phyloP scores from a whole-genome alignment of 306 rosid species.

The Herpetospermum pedunculosum region DNA sequence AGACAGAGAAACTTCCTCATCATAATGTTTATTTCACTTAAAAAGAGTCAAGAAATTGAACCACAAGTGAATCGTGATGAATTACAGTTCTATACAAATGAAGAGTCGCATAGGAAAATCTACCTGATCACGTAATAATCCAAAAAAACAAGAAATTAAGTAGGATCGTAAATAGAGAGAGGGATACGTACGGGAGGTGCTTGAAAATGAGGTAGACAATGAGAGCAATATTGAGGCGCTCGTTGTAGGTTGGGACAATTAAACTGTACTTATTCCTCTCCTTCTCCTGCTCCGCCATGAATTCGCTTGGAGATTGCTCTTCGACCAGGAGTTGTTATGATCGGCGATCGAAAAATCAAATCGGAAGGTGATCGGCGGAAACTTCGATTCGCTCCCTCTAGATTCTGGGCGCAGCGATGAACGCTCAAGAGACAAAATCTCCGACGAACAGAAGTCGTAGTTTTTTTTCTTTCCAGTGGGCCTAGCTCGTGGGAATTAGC shows the following conservation, averaged over 20 bases:
- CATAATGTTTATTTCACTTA: not conserved
- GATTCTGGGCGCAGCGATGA: not conserved
- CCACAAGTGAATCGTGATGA: not conserved
- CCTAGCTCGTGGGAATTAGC: not conserved
- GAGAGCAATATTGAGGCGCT: constrained; percentile 82
- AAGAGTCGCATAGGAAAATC: too few relatives aligned
- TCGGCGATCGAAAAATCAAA: not conserved
- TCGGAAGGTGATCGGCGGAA: not conserved
- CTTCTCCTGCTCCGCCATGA: constrained; percentile 13
- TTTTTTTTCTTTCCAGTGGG: not conserved
- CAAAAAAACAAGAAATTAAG: too few relatives aligned
- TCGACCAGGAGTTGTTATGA: not conserved
- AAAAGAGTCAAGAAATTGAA: not conserved
- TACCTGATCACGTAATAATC: too few relatives aligned
- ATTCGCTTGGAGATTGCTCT: not conserved
- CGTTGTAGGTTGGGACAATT: constrained; percentile 86
- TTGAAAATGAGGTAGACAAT: constrained; percentile 82
- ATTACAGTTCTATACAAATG: not conserved
- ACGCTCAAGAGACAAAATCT: not conserved
- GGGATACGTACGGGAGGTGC: constrained; percentile 43
- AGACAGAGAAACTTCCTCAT: not conserved
- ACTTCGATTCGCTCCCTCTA: not conserved
- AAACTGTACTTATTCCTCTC: constrained; percentile 67
- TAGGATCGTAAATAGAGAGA: too few relatives aligned
- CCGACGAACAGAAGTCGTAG: not conserved